A percentile compares a stretch with the other conserved stretches of the same genome.
Conservation (phyloP, 2,329 filamentous ascomycete genomes). For the Phaeomoniella chlamydospora region DNA sequence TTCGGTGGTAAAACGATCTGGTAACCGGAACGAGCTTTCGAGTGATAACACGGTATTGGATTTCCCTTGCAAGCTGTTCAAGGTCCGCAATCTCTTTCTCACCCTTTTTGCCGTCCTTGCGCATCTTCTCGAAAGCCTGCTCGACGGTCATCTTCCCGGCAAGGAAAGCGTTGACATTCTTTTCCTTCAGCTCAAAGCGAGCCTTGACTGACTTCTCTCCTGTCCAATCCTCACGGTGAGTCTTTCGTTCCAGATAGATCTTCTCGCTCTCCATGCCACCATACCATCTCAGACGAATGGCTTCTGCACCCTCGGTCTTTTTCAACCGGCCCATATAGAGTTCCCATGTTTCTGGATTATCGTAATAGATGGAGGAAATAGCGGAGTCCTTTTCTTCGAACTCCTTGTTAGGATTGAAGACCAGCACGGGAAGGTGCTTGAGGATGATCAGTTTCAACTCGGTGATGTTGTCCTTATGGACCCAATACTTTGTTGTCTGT, state of each 20-base stretch:
- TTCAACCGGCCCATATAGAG: conserved; percentile 87
- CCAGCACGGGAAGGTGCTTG: conserved; percentile 90
- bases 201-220: conserved; percentile 98
- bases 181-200: conserved; percentile 88
- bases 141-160: conserved; percentile 70
- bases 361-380: conserved; percentile 97
- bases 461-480: conserved; percentile 95
- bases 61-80: conserved; percentile 75
- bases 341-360: conserved; percentile 88
- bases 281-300: conserved; percentile 93
- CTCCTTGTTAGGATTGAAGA: conserved; percentile 95
- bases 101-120: conserved; percentile 87
- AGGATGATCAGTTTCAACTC: conserved; percentile 95
- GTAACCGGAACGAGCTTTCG: conserved; percentile 80
- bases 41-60: conserved; percentile 85
- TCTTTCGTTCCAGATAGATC: conserved; percentile 95
- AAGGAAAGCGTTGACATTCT: conserved; percentile 88
- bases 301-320: conserved; percentile 95
- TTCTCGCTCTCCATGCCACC: conserved; percentile 90
- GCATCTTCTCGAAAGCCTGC: conserved; percentile 89
- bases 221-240: conserved; percentile 97
- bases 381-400: conserved; percentile 83
- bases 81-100: conserved; percentile 81
- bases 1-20: conserved; percentile 94
- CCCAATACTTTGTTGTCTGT: conserved; percentile 99